Evolutionary conservation across 257 asterid genomes (phyloP).

Genomic region (Handroanthus guayacan): DNA sequence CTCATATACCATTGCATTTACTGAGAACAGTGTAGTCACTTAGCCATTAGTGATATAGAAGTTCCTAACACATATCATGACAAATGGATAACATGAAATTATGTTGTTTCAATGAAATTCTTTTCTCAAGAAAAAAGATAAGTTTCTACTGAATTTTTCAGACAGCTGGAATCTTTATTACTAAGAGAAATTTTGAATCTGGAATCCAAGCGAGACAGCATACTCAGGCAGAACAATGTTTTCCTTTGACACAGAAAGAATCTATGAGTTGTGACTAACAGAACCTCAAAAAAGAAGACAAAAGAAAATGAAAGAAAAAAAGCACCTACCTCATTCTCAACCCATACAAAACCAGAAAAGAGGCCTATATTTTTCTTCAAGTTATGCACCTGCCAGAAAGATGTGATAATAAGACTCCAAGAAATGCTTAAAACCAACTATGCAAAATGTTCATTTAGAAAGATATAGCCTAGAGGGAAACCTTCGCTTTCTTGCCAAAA

Average conservation of each 20-base stretch:
- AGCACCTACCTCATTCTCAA: slow-evolving; percentile 74
- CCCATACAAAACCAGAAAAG: slow-evolving; percentile 95
- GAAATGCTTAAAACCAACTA: slow-evolving; percentile 29
- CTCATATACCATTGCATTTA: too few species aligned
- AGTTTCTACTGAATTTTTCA: not conserved
- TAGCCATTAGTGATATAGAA: too few species aligned
- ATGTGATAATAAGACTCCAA: slow-evolving; percentile 25
- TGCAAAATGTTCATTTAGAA: slow-evolving; percentile 16
- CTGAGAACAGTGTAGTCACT: too few species aligned
- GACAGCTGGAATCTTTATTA: not conserved
- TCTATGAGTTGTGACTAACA: not conserved
- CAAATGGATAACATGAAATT: not conserved
- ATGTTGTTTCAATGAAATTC: not conserved
- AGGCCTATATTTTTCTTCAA: slow-evolving; percentile 86
- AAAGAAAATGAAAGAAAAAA: not conserved
- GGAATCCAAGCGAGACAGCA: slow-evolving; percentile 17
- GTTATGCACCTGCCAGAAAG: slow-evolving; percentile 59
- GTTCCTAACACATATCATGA: too few species aligned
- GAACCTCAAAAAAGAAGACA: slow-evolving; percentile 5
- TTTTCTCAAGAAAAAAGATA: not conserved
- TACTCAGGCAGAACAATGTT: not conserved
- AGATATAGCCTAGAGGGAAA: slow-evolving; percentile 33
- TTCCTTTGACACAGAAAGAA: slow-evolving; percentile 13
- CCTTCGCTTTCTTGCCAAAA: slow-evolving; percentile 90
- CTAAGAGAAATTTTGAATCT: not conserved